Percentiles rank a stretch among this genome's conserved stretches.
Evolutionary conservation across 345 rosid genomes (phyloP).

Genomic region (Eucalyptus marginata): DNA sequence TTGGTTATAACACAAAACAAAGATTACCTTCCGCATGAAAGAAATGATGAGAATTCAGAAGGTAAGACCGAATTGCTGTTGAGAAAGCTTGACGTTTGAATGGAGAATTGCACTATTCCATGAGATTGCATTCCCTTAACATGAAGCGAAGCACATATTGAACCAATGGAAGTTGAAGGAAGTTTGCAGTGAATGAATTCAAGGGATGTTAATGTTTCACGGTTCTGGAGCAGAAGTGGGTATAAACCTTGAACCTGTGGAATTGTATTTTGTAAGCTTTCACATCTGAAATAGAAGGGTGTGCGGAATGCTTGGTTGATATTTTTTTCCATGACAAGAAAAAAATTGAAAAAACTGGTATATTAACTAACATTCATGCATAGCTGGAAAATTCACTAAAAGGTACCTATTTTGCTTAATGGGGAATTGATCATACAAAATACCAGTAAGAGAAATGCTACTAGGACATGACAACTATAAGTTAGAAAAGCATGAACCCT

Average conservation of each 20-base stretch:
- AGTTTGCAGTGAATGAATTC: constrained; percentile 73
- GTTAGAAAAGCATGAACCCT: not conserved
- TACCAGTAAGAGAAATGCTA: not conserved
- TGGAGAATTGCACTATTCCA: constrained; percentile 39
- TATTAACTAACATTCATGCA: not conserved
- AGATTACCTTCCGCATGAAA: constrained; percentile 53
- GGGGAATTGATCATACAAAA: not conserved
- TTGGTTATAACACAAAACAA: not conserved
- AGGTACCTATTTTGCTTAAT: not conserved
- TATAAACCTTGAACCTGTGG: constrained; percentile 62
- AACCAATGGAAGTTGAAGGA: constrained; percentile 31
- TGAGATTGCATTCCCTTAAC: constrained; percentile 14
- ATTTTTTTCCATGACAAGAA: not conserved
- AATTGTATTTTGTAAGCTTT: not conserved
- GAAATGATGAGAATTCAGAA: constrained; percentile 39
- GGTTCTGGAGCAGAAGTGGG: constrained; percentile 56
- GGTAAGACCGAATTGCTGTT: constrained; percentile 28
- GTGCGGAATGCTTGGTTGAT: not conserved
- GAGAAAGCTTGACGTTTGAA: constrained; percentile 38
- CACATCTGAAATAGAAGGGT: not conserved
- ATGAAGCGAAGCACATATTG: constrained; percentile 36
- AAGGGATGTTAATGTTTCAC: constrained; percentile 51
- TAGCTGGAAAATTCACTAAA: not conserved
- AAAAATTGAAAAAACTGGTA: not conserved
- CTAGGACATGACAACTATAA: not conserved